Evolutionary conservation across 371 early-diverging fungal genomes (phyloP).

Genomic region (Nematocida sp.): DNA sequence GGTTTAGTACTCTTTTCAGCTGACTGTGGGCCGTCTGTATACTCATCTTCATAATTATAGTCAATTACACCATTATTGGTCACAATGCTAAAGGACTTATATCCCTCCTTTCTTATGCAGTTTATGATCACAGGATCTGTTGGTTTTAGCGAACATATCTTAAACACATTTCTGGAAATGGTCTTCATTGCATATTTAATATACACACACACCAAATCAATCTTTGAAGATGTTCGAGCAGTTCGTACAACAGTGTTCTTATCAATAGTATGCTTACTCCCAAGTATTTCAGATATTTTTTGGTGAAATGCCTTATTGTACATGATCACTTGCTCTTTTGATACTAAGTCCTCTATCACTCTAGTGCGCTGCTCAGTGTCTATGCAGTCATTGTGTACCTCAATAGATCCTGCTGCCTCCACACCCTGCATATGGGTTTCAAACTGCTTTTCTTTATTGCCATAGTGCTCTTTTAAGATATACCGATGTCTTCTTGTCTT

Average conservation of each 20-base stretch:
- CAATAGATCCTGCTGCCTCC: background rate
- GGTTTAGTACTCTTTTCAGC: background rate
- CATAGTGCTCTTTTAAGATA: background rate
- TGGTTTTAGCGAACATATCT: background rate
- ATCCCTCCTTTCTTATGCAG: constrained; percentile 32
- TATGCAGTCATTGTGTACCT: constrained; percentile 4
- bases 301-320: constrained; percentile 45
- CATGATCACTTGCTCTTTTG: constrained; percentile 7
- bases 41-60: constrained; percentile 2
- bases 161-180: constrained; percentile 39
- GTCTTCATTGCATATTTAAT: constrained; percentile 30
- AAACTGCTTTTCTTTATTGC: constrained; percentile 16
- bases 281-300: constrained; percentile 19
- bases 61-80: constrained; percentile 25
- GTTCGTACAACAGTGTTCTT: constrained; percentile 34
- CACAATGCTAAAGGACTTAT: constrained; percentile 22
- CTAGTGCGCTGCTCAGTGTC: constrained; percentile 10
- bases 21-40: background rate
- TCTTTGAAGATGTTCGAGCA: constrained; percentile 23
- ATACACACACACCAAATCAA: constrained; percentile 14
- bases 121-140: constrained; percentile 15
- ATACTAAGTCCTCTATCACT: constrained; percentile 39
- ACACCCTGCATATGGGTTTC: background rate
- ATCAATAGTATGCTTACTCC: constrained; percentile 19
- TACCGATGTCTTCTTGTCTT: constrained; percentile 23